phyloP scores from a whole-genome alignment of 2,329 filamentous ascomycete species.

The Stachybotrys chlorohalonatus region DNA sequence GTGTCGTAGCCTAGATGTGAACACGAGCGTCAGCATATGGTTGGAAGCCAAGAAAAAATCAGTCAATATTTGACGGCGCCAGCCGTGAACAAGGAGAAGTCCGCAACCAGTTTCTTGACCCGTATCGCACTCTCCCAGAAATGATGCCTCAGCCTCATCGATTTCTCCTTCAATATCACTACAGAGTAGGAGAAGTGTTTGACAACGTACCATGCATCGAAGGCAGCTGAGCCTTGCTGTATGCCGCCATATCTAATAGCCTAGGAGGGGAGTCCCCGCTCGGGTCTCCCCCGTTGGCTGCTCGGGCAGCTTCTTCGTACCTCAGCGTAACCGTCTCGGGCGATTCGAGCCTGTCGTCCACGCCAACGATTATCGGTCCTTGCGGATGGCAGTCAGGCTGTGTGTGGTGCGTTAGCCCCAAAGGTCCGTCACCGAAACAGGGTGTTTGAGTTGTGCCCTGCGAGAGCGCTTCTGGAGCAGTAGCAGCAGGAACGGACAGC shows the following conservation, averaged over 20 bases:
- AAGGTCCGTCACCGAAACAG: not conserved
- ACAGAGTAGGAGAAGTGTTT: not conserved
- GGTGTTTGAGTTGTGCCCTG: not conserved
- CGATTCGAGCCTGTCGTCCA: constrained; percentile 47
- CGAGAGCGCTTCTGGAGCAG: constrained; percentile 6
- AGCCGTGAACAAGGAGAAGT: no score
- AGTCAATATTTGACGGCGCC: not conserved
- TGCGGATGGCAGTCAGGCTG: constrained; percentile 46
- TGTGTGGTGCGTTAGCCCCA: not conserved
- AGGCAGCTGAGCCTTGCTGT: constrained; percentile 69
- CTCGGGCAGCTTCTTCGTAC: constrained; percentile 47
- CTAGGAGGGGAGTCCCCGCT: constrained; percentile 45
- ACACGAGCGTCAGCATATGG: no score
- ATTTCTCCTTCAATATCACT: not conserved
- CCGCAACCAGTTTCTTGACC: no score
- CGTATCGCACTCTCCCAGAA: no score
- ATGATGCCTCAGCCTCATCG: not conserved
- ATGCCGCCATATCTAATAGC: constrained; percentile 33
- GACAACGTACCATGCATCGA: constrained; percentile 74
- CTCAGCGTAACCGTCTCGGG: constrained; percentile 47
- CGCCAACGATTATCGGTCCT: constrained; percentile 44
- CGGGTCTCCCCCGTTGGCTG: constrained; percentile 43
- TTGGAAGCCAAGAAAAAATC: not conserved
- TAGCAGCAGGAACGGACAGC: not conserved
- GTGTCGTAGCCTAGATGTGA: constrained; percentile 43